A percentile compares a stretch with the other conserved stretches of the same genome.
Evolutionary conservation across 139 green algal species (phyloP).

Genomic region (Ulvella scutata): DNA sequence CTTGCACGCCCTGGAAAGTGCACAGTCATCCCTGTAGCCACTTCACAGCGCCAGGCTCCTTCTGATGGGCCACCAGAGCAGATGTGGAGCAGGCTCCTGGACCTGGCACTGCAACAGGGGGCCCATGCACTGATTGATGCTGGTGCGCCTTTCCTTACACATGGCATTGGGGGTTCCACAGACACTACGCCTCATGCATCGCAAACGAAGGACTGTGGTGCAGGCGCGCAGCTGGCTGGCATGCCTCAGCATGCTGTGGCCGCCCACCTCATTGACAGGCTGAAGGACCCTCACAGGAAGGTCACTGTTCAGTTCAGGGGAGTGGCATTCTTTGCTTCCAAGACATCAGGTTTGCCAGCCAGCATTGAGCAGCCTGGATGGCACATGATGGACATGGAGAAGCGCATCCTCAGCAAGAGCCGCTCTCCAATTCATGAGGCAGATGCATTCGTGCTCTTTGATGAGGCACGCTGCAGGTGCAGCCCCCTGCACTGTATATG

Average conservation of each 20-base stretch:
- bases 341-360: background rate
- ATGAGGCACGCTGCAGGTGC: conserved; percentile 32
- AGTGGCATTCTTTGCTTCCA: conserved; percentile 25
- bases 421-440: conserved; percentile 20
- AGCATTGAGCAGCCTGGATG: conserved; percentile 6
- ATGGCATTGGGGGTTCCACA: background rate
- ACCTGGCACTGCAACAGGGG: conserved; percentile 10
- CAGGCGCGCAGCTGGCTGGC: conserved; percentile 15
- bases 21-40: too few species aligned
- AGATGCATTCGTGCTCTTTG: conserved; percentile 28
- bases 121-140: conserved; percentile 29
- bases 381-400: conserved; percentile 15
- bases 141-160: background rate
- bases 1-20: background rate
- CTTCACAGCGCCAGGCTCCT: too few species aligned
- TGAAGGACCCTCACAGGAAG: background rate
- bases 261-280: background rate
- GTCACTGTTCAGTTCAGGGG: too few species aligned
- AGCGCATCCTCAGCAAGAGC: conserved; percentile 9
- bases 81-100: conserved; percentile 26
- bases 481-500: background rate
- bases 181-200: background rate
- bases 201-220: background rate
- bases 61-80: too few species aligned
- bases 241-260: conserved; percentile 21